Conservation (phyloP, 2,329 filamentous ascomycete genomes). For the Colletotrichum aenigma region DNA sequence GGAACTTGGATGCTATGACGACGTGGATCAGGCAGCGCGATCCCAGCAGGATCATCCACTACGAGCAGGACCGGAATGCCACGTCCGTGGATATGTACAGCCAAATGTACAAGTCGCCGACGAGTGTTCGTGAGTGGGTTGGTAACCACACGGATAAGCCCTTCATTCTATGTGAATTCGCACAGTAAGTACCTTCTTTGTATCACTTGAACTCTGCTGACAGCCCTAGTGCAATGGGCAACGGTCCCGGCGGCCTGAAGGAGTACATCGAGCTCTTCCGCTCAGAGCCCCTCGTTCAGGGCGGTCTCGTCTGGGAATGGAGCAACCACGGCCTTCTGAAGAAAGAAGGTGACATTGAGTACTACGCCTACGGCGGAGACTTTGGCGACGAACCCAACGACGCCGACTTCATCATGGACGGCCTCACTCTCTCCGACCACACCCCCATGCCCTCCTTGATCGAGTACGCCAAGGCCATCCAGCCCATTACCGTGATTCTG, state of each 20-base stretch:
- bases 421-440: slow-evolving; percentile 53
- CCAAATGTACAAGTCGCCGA: slow-evolving; percentile 65
- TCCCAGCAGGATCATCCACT: slow-evolving; percentile 63
- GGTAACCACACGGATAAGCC: slow-evolving; percentile 52
- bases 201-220: not conserved
- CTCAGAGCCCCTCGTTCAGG: slow-evolving; percentile 53
- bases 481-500: slow-evolving; percentile 57
- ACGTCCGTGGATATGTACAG: slow-evolving; percentile 66
- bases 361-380: slow-evolving; percentile 65
- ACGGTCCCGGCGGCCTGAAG: slow-evolving; percentile 69
- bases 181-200: slow-evolving; percentile 31
- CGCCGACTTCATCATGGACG: slow-evolving; percentile 63
- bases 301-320: slow-evolving; percentile 71
- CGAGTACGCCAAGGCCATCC: slow-evolving; percentile 63
- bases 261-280: slow-evolving; percentile 74
- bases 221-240: slow-evolving; percentile 64
- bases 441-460: slow-evolving; percentile 53
- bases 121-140: slow-evolving; percentile 41
- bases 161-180: slow-evolving; percentile 60
- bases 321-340: slow-evolving; percentile 57
- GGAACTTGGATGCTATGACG: slow-evolving; percentile 71
- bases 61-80: slow-evolving; percentile 65
- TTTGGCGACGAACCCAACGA: slow-evolving; percentile 66
- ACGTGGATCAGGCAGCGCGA: slow-evolving; percentile 63
- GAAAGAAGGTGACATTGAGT: slow-evolving; percentile 45